phyloP scores from a whole-genome alignment of 768 basidiomycete genomes.

The Boletus tomentosulus region DNA sequence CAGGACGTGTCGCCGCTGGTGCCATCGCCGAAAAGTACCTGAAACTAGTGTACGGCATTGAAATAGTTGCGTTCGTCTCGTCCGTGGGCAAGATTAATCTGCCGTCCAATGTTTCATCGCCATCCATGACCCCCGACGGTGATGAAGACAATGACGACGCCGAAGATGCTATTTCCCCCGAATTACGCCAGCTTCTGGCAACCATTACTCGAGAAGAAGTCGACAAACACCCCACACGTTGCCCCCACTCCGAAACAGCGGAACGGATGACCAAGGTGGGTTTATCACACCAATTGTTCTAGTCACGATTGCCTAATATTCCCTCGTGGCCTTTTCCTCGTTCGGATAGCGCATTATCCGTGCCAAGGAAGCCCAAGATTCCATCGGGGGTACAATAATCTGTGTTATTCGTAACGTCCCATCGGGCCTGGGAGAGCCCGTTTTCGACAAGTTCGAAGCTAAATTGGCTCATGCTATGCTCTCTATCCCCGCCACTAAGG shows the following conservation, averaged over 20 bases:
- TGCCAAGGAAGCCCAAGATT: constrained; percentile 87
- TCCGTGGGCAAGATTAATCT: constrained; percentile 92
- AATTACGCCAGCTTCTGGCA: constrained; percentile 75
- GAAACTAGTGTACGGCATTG: constrained; percentile 78
- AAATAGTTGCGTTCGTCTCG: constrained; percentile 96
- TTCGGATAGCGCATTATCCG: constrained; percentile 77
- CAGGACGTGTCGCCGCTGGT: constrained; percentile 94
- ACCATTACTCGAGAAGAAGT: constrained; percentile 84
- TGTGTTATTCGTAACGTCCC: constrained; percentile 93
- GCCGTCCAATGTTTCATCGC: constrained; percentile 46
- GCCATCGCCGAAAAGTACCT: constrained; percentile 98
- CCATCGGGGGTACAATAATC: constrained; percentile 96
- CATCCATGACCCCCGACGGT: constrained; percentile 38
- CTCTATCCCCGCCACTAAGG: constrained; percentile 97
- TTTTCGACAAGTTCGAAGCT: constrained; percentile 98
- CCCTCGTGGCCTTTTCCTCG: constrained; percentile 6
- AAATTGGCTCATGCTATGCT: constrained; percentile 96
- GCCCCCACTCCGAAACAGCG: constrained; percentile 86
- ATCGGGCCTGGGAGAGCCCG: constrained; percentile 91
- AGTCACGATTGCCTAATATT: constrained; percentile 34
- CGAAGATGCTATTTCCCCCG: constrained; percentile 74
- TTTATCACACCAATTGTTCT: neutral
- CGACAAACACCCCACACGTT: constrained; percentile 82
- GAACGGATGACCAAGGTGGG: constrained; percentile 83
- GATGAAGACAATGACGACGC: constrained; percentile 58